Percentiles rank a stretch among this genome's conserved stretches.
These are phyloP conservation scores for Bipolaris victoriae DNA, from an alignment of 2,329 filamentous ascomycete genomes.

Conservation along the genomic window DNA sequence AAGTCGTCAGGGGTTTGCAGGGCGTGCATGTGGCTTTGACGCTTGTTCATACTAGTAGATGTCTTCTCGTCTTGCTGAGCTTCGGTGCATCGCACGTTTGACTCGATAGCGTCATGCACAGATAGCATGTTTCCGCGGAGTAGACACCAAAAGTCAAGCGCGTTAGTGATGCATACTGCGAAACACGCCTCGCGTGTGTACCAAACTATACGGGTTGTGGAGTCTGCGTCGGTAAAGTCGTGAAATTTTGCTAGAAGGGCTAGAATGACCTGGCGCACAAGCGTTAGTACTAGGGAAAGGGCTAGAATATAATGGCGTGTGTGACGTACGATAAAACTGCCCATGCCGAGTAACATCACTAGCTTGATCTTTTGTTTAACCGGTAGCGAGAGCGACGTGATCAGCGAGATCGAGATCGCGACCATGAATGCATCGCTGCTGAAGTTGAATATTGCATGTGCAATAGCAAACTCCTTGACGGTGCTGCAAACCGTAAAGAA, in stretches of 20 bases:
- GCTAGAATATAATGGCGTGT: neutral
- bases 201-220: slow-evolving; percentile 54
- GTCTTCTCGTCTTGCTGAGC: no score
- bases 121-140: slow-evolving; percentile 53
- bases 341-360: slow-evolving; percentile 57
- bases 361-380: slow-evolving; percentile 62
- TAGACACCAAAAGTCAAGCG: slow-evolving; percentile 61
- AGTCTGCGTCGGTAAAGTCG: slow-evolving; percentile 54
- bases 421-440: slow-evolving; percentile 67
- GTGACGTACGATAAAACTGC: slow-evolving; percentile 56
- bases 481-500: slow-evolving; percentile 62
- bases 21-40: no score
- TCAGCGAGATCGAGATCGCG: slow-evolving; percentile 61
- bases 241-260: slow-evolving; percentile 58
- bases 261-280: slow-evolving; percentile 43
- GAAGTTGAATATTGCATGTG: slow-evolving; percentile 65
- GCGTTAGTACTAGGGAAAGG: slow-evolving; percentile 6
- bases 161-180: slow-evolving; percentile 60
- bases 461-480: slow-evolving; percentile 64
- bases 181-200: slow-evolving; percentile 61
- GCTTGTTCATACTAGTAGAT: no score
- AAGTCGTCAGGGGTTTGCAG: no score
- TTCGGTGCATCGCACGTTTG: neutral
- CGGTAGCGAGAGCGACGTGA: slow-evolving; percentile 58
- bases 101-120: slow-evolving; percentile 26